Percentiles rank a stretch among this genome's conserved stretches.
phyloP scores from a whole-genome alignment of 768 basidiomycete species.

The Cystofilobasidium capitatum region DNA sequence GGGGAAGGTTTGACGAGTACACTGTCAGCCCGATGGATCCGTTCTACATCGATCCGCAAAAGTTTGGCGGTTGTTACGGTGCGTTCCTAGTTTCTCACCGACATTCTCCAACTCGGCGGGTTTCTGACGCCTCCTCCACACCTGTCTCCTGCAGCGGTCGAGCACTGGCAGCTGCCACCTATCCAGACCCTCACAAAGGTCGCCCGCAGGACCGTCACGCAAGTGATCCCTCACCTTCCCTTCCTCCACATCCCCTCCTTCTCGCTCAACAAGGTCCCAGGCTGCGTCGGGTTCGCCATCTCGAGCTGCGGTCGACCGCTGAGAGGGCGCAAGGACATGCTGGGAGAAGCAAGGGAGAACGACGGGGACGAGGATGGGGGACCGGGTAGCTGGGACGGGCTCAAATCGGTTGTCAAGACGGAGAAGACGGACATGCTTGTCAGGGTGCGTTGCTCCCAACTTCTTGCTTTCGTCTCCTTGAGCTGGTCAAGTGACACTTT shows the following conservation, averaged over 20 bases:
- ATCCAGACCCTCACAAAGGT: slow-evolving; percentile 35
- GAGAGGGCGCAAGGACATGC: slow-evolving; percentile 30
- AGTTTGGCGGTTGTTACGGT: slow-evolving; percentile 22
- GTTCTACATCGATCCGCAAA: slow-evolving; percentile 15
- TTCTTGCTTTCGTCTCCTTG: not conserved
- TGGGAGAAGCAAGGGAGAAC: slow-evolving; percentile 29
- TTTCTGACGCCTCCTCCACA: no score
- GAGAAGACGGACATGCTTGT: slow-evolving; percentile 42
- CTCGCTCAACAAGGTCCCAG: slow-evolving; percentile 36
- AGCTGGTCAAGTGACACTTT: not conserved
- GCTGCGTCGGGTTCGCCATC: slow-evolving; percentile 40
- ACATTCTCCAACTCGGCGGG: no score
- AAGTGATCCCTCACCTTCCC: slow-evolving; percentile 40
- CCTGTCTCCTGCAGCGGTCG: slow-evolving; percentile 1
- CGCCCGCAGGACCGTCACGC: slow-evolving; percentile 38
- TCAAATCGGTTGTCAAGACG: slow-evolving; percentile 31
- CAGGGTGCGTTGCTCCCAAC: slow-evolving; percentile 30
- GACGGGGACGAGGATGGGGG: slow-evolving; percentile 19
- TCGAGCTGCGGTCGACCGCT: slow-evolving; percentile 38
- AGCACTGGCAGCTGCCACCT: slow-evolving; percentile 25
- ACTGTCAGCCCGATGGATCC: not conserved
- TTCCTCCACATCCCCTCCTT: slow-evolving; percentile 42
- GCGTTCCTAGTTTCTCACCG: not conserved
- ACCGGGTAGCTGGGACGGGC: slow-evolving; percentile 27
- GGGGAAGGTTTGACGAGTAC: not conserved